Conservation (phyloP, 129 eudicot genomes). For the Flaveria bidentis region DNA sequence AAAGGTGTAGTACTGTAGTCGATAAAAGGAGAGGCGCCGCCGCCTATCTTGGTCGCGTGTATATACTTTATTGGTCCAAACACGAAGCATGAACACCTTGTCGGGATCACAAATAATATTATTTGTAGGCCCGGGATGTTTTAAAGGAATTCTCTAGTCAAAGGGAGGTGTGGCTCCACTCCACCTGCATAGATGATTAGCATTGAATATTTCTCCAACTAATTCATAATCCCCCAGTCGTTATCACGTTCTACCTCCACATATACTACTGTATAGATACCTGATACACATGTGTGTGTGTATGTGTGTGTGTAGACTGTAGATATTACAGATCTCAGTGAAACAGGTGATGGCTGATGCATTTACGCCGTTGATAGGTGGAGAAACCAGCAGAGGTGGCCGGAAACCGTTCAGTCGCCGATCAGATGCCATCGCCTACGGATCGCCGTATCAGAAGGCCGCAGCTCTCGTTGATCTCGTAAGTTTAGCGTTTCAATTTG, state of each 20-base stretch:
- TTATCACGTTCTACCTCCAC: not conserved
- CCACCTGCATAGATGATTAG: not conserved
- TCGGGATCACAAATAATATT: no score
- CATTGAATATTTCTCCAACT: not conserved
- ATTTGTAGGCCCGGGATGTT: no score
- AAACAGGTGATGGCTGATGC: conserved; percentile 19
- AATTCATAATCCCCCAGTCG: not conserved
- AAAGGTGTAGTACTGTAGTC: no score
- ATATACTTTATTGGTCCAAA: no score
- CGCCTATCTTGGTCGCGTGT: no score
- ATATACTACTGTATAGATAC: not conserved
- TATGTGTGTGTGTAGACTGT: not conserved
- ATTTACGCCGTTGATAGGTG: conserved; percentile 43
- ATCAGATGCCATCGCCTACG: conserved; percentile 69
- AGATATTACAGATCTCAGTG: conserved; percentile 14
- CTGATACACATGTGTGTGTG: not conserved
- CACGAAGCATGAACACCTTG: no score
- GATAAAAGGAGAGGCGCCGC: no score
- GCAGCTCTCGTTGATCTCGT: conserved; percentile 98
- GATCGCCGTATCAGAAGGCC: conserved; percentile 79
- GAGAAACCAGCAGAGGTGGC: conserved; percentile 45
- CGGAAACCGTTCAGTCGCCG: conserved; percentile 39
- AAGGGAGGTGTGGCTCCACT: not conserved
- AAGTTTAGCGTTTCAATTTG: conserved; percentile 11
- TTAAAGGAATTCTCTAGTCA: no score